Evolutionary conservation across 148 eudicot species (phyloP).

Genomic region (Beta vulgaris): DNA sequence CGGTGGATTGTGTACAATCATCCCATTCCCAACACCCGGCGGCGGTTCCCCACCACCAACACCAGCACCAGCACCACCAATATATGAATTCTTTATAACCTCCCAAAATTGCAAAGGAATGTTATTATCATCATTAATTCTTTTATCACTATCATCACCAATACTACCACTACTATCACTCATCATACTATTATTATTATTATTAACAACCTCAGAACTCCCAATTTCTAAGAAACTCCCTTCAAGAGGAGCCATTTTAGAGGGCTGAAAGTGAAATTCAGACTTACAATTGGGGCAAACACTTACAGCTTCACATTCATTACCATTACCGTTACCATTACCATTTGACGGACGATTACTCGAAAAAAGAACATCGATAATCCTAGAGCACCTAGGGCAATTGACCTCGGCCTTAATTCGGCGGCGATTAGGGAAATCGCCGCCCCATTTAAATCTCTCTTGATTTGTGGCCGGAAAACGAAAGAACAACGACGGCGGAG

Average conservation of each 20-base stretch:
- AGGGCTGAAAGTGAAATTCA: slow-evolving; percentile 55
- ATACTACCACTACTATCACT: slow-evolving; percentile 12
- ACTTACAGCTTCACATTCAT: slow-evolving; percentile 43
- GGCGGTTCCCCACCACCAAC: slow-evolving; percentile 44
- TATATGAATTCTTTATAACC: slow-evolving; percentile 34
- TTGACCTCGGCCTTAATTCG: slow-evolving; percentile 61
- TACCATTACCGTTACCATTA: not conserved
- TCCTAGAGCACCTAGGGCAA: slow-evolving; percentile 75
- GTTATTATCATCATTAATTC: not conserved
- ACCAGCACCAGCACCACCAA: not conserved
- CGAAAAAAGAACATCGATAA: slow-evolving; percentile 55
- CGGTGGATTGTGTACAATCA: slow-evolving; percentile 64
- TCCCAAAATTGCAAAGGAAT: slow-evolving; percentile 57
- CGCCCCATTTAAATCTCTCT: slow-evolving; percentile 25
- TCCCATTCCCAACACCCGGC: slow-evolving; percentile 41
- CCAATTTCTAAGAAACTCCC: slow-evolving; percentile 74
- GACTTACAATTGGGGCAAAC: slow-evolving; percentile 74
- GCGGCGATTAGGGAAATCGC: not conserved
- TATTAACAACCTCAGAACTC: slow-evolving; percentile 16
- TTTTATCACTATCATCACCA: slow-evolving; percentile 8
- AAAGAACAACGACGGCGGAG: not conserved
- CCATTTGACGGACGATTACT: slow-evolving; percentile 15
- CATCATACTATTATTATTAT: not conserved
- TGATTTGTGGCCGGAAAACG: not conserved
- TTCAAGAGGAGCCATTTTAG: slow-evolving; percentile 59